Base-by-base conservation (phyloP, 106 monocot genomes). In the Dendrobium huoshanense region DNA sequence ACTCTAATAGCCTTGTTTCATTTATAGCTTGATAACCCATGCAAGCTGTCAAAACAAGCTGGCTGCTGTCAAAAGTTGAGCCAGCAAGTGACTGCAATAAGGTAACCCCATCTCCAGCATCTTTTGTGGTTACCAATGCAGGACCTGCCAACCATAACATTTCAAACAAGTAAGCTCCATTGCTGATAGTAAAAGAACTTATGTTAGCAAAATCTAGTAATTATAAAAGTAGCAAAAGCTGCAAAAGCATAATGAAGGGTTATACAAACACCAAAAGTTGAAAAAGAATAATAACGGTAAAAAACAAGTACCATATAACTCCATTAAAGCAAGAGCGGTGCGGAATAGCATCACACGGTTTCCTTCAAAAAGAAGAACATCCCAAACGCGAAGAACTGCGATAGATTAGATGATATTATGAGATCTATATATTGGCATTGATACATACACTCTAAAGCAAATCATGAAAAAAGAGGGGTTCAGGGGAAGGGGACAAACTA, bases 1-100 rank as follows among this genome's bases (percentile, higher is more conserved):
- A 61, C 6, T 98, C 89, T 73, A 81, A 81, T 61, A 98, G 86
- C 80, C 56, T 94, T 74, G 41, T 33, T 84, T 98, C 97, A 88
- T 79, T 88, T 45, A 98, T 89, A 81, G 81, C 75, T 87, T 94
- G 97, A 84, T 95, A 95, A 27, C 94, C 97, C 94, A 98, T 92
- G 81, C 91, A 98, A 61, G 97, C 97, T 49, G 95, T 91, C 78
- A 98, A 78, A 42, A 98, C 97, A 79, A 98, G 94, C 77, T 98
- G 97, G 75, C 97, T 95, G 56, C 94, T 94, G 79, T 98, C 97
- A 82, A 98, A 98, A 72, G 97, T 98, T 51, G 97, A 98, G 77
- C 97, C 95, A 84, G 97, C 85, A 78, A 98, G 89, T 37, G 97
- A 92, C 80, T 98, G 97, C 77, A 98, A 82, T 75, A 95, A 80